Evolutionary conservation across 352 stramenopile genomes (phyloP).

Genomic region (Phytophthora palmivora): DNA sequence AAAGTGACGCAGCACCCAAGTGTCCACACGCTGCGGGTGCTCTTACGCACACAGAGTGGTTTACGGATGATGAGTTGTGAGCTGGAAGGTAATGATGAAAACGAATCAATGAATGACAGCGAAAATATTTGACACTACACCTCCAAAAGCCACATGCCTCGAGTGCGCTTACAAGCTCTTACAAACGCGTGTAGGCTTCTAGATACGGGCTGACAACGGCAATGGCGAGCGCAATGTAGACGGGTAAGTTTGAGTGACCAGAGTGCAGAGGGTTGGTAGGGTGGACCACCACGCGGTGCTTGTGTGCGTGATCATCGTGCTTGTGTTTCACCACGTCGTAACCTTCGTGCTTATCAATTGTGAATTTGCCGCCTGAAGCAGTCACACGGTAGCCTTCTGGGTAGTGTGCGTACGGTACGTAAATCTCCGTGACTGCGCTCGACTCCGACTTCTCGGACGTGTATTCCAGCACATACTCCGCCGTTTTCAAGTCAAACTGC

Average conservation of each 20-base stretch:
- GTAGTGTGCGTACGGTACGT: constrained; percentile 43
- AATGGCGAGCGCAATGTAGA: constrained; percentile 28
- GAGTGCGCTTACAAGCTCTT: neutral
- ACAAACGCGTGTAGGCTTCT: constrained; percentile 26
- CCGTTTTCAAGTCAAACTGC: constrained; percentile 49
- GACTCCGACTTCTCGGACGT: constrained; percentile 20
- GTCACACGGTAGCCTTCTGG: constrained; percentile 38
- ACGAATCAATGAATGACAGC: constrained; percentile 21
- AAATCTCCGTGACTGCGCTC: constrained; percentile 33
- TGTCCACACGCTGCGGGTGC: constrained; percentile 44
- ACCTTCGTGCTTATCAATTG: constrained; percentile 44
- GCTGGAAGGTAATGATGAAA: constrained; percentile 2
- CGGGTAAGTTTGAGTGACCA: constrained; percentile 21
- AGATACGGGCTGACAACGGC: constrained; percentile 37
- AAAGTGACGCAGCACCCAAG: constrained; percentile 26
- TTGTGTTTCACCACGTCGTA: constrained; percentile 50
- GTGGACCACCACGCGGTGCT: constrained; percentile 37
- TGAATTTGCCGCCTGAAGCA: constrained; percentile 31
- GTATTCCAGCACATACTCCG: constrained; percentile 64
- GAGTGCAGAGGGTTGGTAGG: constrained; percentile 19
- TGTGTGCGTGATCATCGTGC: constrained; percentile 35
- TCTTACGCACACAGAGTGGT: constrained; percentile 61
- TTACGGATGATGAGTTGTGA: constrained; percentile 47
- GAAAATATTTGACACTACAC: constrained; percentile 13
- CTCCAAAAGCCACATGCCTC: too few relatives aligned